Evolutionary conservation across 2,329 filamentous ascomycete species (phyloP).

Genomic region (Aspergillus costaricaensis): DNA sequence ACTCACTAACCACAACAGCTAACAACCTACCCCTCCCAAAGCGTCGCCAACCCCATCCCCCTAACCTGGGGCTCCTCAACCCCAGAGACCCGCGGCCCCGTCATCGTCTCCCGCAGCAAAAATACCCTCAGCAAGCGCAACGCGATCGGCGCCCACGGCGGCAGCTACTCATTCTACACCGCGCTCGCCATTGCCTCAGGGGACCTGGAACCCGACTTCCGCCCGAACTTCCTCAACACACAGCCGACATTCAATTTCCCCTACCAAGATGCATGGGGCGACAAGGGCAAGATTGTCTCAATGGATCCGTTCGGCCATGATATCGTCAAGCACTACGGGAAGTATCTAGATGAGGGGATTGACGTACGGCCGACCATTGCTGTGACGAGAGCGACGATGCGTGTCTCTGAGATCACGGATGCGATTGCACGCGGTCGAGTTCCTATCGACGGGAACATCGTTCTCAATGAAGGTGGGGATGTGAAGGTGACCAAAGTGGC

Average conservation of each 20-base stretch:
- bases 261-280: constrained; percentile 84
- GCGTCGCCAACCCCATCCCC: constrained; percentile 85
- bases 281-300: constrained; percentile 93
- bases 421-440: constrained; percentile 79
- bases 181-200: constrained; percentile 90
- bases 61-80: constrained; percentile 85
- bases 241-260: constrained; percentile 86
- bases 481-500: constrained; percentile 94
- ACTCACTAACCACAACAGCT: constrained; percentile 38
- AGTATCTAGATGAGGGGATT: constrained; percentile 67
- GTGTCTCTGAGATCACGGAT: constrained; percentile 88
- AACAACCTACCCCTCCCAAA: constrained; percentile 89
- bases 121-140: constrained; percentile 37
- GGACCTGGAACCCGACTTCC: constrained; percentile 80
- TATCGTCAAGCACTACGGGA: constrained; percentile 75
- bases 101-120: constrained; percentile 67
- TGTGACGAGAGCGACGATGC: constrained; percentile 92
- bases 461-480: constrained; percentile 79
- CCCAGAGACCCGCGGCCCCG: constrained; percentile 74
- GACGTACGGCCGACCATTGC: constrained; percentile 90
- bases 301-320: constrained; percentile 96
- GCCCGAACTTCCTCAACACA: constrained; percentile 77
- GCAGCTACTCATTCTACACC: constrained; percentile 95
- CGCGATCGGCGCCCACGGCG: constrained; percentile 73
- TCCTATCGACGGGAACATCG: constrained; percentile 81